Evolutionary conservation across 1,284 basidiomycete species (phyloP), one percentile per base, ranked within the genome.

Genomic region (Papiliotrema fonsecae): DNA sequence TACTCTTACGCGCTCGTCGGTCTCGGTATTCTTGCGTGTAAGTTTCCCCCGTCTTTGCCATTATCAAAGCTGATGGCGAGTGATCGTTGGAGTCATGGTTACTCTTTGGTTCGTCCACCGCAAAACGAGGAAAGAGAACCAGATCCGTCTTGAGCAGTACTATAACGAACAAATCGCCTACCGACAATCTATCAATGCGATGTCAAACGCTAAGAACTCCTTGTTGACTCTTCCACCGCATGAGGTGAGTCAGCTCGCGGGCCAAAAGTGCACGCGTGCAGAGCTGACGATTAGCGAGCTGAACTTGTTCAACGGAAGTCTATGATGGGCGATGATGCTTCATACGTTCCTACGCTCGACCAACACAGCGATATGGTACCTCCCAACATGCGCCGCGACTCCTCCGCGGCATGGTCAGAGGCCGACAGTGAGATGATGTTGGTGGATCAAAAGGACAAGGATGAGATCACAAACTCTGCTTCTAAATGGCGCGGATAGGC

Each of bases 121-220:
- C 25, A 81, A 81, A 54, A 79, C 84, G 55, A 81, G 87, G 61
- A 82, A 84, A 44, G 73, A 77, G 53, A 87, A 89, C 64, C 83
- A 86, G 44, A 82, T 86, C 73, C 87, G 85, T 72, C 83, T 88
- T 57, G 75, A 83, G 44, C 85, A 88, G 61, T 90, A 91, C 73
- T 90, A 88, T 84, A 82, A 84, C 58, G 88, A 91, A 75, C 87
- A 74, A 67, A 67, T 73, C 37, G 72, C 73, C n/a, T 75, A 74
- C 52, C 67, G 72, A 48, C 65, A 74, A 59, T 69, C 66, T 9
- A 72, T 75, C 65, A 73, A 73, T 68, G 61, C 65, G 18, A 69
- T 75, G 64, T 65, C 65, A 22, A 63, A 70, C 31, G 70, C 73
- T 21, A 69, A 69, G 45, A 68, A 70, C 56, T 64, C 67, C 21